Evolutionary conservation across 2,329 filamentous ascomycete species (phyloP).

Genomic region (Neobulgaria alba): DNA sequence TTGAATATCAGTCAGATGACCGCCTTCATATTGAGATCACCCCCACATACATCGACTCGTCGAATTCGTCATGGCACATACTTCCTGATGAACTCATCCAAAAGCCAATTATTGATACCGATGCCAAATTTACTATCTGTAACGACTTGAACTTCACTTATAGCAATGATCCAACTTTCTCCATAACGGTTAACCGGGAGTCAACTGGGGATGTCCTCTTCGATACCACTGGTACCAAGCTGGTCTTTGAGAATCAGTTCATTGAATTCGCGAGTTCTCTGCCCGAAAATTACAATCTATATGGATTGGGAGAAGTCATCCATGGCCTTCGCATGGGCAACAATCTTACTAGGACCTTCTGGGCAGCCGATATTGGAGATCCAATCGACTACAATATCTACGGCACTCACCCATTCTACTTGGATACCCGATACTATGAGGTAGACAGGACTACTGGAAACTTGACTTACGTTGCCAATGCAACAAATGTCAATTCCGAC

Average conservation of each 20-base stretch:
- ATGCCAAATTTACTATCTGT: conserved; percentile 37
- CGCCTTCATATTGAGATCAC: conserved; percentile 63
- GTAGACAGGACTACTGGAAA: conserved; percentile 38
- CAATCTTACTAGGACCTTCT: conserved; percentile 62
- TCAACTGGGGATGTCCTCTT: conserved; percentile 59
- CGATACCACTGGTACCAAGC: conserved; percentile 50
- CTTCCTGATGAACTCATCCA: conserved; percentile 53
- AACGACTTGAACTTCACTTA: conserved; percentile 47
- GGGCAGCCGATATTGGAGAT: conserved; percentile 59
- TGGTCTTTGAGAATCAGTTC: conserved; percentile 72
- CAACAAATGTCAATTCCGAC: conserved; percentile 40
- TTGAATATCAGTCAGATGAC: conserved; percentile 58
- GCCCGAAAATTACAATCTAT: conserved; percentile 65
- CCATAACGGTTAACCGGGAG: conserved; percentile 53
- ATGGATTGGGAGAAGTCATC: conserved; percentile 67
- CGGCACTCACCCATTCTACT: conserved; percentile 68
- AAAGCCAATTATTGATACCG: conserved; percentile 29
- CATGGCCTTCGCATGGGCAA: conserved; percentile 63
- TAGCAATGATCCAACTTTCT: conserved; percentile 51
- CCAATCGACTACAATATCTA: conserved; percentile 52
- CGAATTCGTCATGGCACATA: conserved; percentile 59
- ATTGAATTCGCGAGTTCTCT: conserved; percentile 61
- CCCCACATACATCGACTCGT: conserved; percentile 51
- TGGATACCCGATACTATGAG: conserved; percentile 70
- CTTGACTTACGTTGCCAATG: conserved; percentile 45